Conservation (phyloP, 192 early-diverging fungal species). For the Physocladia obscura region DNA sequence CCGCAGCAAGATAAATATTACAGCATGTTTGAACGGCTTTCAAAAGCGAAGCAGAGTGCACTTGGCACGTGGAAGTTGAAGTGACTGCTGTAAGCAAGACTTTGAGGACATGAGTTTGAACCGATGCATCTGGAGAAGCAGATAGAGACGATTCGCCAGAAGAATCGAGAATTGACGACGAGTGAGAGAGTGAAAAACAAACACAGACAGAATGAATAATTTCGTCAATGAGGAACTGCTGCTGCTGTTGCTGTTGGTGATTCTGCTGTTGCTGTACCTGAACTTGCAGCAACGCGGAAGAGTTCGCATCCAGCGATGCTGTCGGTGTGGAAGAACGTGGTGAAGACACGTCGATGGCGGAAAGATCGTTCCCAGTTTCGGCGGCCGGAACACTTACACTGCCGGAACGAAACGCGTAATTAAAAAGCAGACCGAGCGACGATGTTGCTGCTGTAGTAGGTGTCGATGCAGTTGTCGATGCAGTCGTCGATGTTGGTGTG, state of each 20-base stretch:
- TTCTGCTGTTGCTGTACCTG: neutral
- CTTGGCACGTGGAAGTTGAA: conserved; percentile 30
- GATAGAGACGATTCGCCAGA: neutral
- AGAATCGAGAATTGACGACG: conserved; percentile 35
- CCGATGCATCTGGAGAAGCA: conserved; percentile 40
- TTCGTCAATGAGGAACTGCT: conserved; percentile 57
- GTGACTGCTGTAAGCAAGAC: conserved; percentile 57
- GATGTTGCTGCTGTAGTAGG: neutral
- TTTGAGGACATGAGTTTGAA: conserved; percentile 62
- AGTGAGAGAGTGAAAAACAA: conserved; percentile 26
- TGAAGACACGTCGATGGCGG: conserved; percentile 1
- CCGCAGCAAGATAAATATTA: conserved; percentile 46
- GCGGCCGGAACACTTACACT: neutral
- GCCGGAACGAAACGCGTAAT: neutral
- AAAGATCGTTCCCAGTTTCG: neutral
- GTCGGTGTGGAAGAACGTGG: neutral
- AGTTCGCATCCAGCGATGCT: neutral
- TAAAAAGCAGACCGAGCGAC: neutral
- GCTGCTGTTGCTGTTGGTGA: neutral
- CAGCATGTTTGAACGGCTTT: conserved; percentile 54
- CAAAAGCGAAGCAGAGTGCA: conserved; percentile 52
- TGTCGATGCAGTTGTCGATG: conserved; percentile 9
- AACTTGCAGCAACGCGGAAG: neutral
- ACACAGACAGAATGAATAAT: conserved; percentile 54
- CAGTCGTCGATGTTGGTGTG: conserved; percentile 2